phyloP scores from a whole-genome alignment of 805 yeast species.

The Pichia nakasei region DNA sequence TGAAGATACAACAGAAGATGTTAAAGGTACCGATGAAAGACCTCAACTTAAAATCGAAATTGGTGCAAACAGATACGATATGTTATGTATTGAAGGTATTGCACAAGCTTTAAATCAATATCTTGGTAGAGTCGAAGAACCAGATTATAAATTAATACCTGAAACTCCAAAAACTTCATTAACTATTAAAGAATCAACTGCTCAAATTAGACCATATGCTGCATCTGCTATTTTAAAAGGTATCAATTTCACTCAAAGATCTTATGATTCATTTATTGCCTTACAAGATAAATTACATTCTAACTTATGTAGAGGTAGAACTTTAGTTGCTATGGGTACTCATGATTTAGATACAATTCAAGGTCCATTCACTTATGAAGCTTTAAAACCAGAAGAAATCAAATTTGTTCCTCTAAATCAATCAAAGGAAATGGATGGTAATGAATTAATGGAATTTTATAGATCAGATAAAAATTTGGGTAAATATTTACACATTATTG shows the following conservation, averaged over 20 bases:
- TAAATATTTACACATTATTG: conserved; percentile 79
- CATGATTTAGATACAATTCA: conserved; percentile 84
- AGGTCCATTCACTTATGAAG: conserved; percentile 79
- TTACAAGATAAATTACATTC: conserved; percentile 94
- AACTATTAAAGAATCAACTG: conserved; percentile 69
- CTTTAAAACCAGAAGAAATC: conserved; percentile 68
- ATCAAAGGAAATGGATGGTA: conserved; percentile 60
- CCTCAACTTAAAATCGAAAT: conserved; percentile 97
- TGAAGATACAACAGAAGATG: conserved; percentile 86
- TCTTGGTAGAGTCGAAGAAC: conserved; percentile 58
- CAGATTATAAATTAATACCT: conserved; percentile 55
- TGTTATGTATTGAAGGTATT: conserved; percentile 97
- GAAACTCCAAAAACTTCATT: conserved; percentile 53
- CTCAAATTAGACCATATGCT: conserved; percentile 79
- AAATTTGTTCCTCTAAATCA: conserved; percentile 71
- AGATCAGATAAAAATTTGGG: conserved; percentile 86
- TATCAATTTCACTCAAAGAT: conserved; percentile 69
- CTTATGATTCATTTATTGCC: conserved; percentile 90
- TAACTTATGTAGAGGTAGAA: conserved; percentile 93
- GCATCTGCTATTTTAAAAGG: conserved; percentile 91
- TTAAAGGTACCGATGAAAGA: conserved; percentile 66
- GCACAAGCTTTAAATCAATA: conserved; percentile 91
- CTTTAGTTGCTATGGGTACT: conserved; percentile 97
- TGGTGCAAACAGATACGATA: conserved; percentile 97
- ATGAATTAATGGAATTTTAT: conserved; percentile 78